A percentile compares a stretch with the other conserved stretches of the same genome.
Conservation (phyloP, 257 asterid genomes). For the Capsicum baccatum region DNA sequence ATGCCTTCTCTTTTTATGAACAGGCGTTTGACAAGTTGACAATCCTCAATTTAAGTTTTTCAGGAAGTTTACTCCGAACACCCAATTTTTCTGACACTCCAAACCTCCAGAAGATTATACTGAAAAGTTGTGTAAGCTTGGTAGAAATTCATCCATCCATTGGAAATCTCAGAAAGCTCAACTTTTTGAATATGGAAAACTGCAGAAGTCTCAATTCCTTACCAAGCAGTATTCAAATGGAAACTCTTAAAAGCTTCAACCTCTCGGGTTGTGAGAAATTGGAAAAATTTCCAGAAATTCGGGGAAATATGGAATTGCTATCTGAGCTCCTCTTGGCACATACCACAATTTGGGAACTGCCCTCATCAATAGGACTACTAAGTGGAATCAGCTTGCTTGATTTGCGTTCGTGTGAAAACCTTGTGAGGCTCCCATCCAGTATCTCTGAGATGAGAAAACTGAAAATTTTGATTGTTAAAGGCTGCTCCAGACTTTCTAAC, state of each 20-base stretch:
- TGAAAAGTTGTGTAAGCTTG: background rate
- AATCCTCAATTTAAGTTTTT: conserved; percentile 1
- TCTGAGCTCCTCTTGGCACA: background rate
- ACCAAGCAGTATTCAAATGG: background rate
- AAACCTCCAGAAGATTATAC: background rate
- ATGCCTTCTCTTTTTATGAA: background rate
- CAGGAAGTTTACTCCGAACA: background rate
- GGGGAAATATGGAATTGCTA: background rate
- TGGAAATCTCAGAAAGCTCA: background rate
- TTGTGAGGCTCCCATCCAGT: background rate
- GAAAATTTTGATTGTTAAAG: background rate
- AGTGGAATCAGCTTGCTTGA: background rate
- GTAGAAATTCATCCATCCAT: background rate
- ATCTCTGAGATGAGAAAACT: background rate
- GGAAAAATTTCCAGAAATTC: background rate
- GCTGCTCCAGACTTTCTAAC: background rate
- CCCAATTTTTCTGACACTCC: background rate
- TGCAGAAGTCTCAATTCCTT: background rate
- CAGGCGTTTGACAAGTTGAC: background rate
- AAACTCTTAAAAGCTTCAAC: background rate
- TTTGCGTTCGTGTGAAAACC: background rate
- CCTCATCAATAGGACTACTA: background rate
- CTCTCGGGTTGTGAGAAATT: background rate
- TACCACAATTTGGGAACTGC: background rate
- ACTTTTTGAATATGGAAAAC: background rate